Evolutionary conservation across 2,329 filamentous ascomycete species (phyloP), one percentile per base, ranked within the genome.

Genomic region (Aspergillus glaucus): DNA sequence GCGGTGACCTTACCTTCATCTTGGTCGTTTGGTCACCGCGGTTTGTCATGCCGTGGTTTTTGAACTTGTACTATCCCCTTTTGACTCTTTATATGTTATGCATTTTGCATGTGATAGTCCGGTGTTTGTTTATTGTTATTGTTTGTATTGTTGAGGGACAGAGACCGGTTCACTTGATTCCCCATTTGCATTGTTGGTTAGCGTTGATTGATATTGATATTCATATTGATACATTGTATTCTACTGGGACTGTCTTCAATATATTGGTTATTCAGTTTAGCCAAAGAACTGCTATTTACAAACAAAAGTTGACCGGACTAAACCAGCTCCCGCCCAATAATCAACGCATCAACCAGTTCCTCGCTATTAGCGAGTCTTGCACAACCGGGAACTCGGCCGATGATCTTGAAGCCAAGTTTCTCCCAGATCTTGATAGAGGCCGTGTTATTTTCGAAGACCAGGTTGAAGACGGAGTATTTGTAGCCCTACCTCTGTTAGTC

Each of bases 381-480:
- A 1, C 64, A 64, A 6, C 62, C 61, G 3, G 67, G 67, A 21
- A 70, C 67, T 2, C 67, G 62, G 4, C 67, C 67, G 37, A 70
- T 65, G 10, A 68, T 59, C 19, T 53, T 57, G 50, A 70, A 70
- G 1, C 67, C 67, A 3, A 70, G 57, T 17, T 57, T 61, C 46
- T 70, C 65, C 67, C 67, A 70, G 50, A 70, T 70, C 17, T 59
- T 62, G 48, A 68, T 60, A 0, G 67, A 70, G 8, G 66, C 67
- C 6, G 63, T 58, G 46, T 70, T 70, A 34, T 70, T 70, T 15
- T 62, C 67, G 45, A 70, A 70, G 4, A 70, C 67, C 15, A 70
- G 56, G 49, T 70, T 70, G 53, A 70, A 70, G 10, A 70, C 67
- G 10, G 67, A 70, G 54, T 69, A 70, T 55, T 61, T 69, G 55